These are phyloP conservation scores for Aureobasidium pullulans DNA, from an alignment of 2,329 filamentous ascomycete genomes.

Conservation along the genomic window DNA sequence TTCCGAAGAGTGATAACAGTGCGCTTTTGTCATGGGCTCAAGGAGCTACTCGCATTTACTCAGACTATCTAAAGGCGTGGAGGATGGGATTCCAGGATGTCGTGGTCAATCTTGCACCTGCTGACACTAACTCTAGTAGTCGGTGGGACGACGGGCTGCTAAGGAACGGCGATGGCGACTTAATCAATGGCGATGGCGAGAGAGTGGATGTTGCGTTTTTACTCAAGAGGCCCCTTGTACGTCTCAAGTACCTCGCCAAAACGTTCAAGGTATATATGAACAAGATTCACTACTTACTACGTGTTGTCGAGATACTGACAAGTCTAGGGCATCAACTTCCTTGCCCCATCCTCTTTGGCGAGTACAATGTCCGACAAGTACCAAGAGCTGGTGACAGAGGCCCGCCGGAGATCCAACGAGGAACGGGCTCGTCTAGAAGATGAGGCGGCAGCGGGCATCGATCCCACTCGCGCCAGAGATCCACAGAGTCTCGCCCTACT, in stretches of 20 bases:
- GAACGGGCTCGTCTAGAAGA: slow-evolving; percentile 70
- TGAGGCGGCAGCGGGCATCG: slow-evolving; percentile 76
- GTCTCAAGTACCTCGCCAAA: slow-evolving; percentile 81
- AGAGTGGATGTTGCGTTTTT: slow-evolving; percentile 91
- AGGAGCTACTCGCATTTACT: slow-evolving; percentile 68
- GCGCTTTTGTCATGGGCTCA: slow-evolving; percentile 75
- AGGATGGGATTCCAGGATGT: slow-evolving; percentile 89
- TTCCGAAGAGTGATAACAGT: slow-evolving; percentile 65
- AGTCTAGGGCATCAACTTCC: slow-evolving; percentile 48
- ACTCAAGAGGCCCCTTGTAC: slow-evolving; percentile 78
- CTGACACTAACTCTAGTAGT: slow-evolving; percentile 45
- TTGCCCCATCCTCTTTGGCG: slow-evolving; percentile 49
- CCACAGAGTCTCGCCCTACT: slow-evolving; percentile 67
- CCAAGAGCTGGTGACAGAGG: slow-evolving; percentile 66
- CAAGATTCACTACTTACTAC: not conserved
- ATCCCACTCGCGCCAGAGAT: slow-evolving; percentile 72
- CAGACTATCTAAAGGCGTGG: slow-evolving; percentile 82
- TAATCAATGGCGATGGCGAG: slow-evolving; percentile 69
- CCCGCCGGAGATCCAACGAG: slow-evolving; percentile 65
- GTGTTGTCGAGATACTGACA: slow-evolving; percentile 25
- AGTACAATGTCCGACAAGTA: slow-evolving; percentile 56
- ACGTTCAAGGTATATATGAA: slow-evolving; percentile 60
- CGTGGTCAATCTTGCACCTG: slow-evolving; percentile 82
- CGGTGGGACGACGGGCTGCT: slow-evolving; percentile 48
- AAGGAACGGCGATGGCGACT: slow-evolving; percentile 53